A percentile compares a stretch with the other conserved stretches of the same genome.
Conservation (phyloP, 2,329 filamentous ascomycete genomes). For the Cephalotrichum gorgonifer region DNA sequence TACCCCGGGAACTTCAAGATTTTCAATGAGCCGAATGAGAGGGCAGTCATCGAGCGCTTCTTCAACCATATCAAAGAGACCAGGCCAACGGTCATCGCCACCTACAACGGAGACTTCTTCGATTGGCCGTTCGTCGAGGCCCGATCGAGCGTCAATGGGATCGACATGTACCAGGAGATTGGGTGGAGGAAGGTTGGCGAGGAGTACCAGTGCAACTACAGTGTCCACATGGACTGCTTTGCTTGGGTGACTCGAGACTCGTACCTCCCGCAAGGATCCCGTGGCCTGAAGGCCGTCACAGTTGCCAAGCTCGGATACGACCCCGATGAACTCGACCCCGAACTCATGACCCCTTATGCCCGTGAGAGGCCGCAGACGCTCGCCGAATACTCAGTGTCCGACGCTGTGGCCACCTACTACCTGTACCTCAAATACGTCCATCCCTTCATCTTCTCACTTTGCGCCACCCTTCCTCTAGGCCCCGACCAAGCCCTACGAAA, state of each 20-base stretch:
- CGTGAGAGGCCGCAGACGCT: constrained; percentile 84
- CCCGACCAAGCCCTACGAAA: constrained; percentile 90
- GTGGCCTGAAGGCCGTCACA: constrained; percentile 94
- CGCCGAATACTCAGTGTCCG: constrained; percentile 96
- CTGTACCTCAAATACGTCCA: constrained; percentile 99
- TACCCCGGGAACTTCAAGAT: constrained; percentile 94
- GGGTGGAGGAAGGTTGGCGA: constrained; percentile 92
- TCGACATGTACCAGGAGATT: constrained; percentile 99
- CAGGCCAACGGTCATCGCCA: constrained; percentile 90
- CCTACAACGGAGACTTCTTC: constrained; percentile 99
- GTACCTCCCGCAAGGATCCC: constrained; percentile 92
- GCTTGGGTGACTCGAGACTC: constrained; percentile 98
- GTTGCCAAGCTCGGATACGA: constrained; percentile 98
- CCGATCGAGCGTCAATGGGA: constrained; percentile 83
- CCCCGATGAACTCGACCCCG: constrained; percentile 92
- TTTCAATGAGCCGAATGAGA: constrained; percentile 96
- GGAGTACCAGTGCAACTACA: constrained; percentile 92
- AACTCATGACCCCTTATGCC: constrained; percentile 92
- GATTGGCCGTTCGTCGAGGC: constrained; percentile 99
- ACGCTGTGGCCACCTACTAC: constrained; percentile 97
- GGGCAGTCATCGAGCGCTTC: constrained; percentile 77
- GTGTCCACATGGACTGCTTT: constrained; percentile 98
- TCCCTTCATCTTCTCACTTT: constrained; percentile 97
- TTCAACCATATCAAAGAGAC: constrained; percentile 94
- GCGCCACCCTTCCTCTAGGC: constrained; percentile 87